Evolutionary conservation across 805 yeast species (phyloP).

Genomic region (Ascoidea rubescens): DNA sequence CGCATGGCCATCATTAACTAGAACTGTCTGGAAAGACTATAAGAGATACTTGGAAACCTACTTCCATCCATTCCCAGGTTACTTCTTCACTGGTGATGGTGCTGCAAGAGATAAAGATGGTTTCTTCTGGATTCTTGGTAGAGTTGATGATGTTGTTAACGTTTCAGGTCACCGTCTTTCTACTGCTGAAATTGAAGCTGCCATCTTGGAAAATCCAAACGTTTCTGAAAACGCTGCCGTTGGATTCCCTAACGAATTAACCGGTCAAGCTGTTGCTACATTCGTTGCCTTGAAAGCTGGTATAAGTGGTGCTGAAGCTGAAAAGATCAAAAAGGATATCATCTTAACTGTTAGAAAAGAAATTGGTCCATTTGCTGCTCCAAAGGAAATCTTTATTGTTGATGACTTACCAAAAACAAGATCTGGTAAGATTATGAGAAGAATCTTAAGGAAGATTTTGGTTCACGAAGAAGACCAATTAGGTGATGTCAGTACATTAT

Average conservation of each 20-base stretch:
- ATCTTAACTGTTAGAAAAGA: slow-evolving; percentile 60
- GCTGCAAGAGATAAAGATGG: slow-evolving; percentile 80
- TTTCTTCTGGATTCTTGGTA: slow-evolving; percentile 72
- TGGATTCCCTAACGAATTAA: slow-evolving; percentile 69
- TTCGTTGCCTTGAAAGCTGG: slow-evolving; percentile 51
- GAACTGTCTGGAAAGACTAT: slow-evolving; percentile 72
- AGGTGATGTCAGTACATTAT: slow-evolving; percentile 67
- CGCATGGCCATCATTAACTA: slow-evolving; percentile 80
- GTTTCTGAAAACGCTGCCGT: slow-evolving; percentile 78
- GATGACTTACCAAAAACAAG: slow-evolving; percentile 76
- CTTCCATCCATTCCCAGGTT: slow-evolving; percentile 67
- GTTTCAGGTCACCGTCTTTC: slow-evolving; percentile 79
- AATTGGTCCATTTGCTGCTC: slow-evolving; percentile 82
- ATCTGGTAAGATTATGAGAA: slow-evolving; percentile 80
- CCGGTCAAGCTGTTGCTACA: slow-evolving; percentile 81
- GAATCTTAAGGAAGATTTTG: slow-evolving; percentile 64
- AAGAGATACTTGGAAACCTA: slow-evolving; percentile 69
- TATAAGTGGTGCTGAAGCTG: slow-evolving; percentile 28
- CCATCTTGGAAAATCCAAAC: slow-evolving; percentile 53
- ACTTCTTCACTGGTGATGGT: slow-evolving; percentile 82
- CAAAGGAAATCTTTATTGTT: slow-evolving; percentile 58
- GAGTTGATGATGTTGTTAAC: slow-evolving; percentile 83
- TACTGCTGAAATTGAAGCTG: slow-evolving; percentile 84
- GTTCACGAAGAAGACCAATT: slow-evolving; percentile 69
- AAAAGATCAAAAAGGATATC: slow-evolving; percentile 45